Base-by-base conservation (phyloP, 2,329 filamentous ascomycete species). In the Aspergillus alliaceus region DNA sequence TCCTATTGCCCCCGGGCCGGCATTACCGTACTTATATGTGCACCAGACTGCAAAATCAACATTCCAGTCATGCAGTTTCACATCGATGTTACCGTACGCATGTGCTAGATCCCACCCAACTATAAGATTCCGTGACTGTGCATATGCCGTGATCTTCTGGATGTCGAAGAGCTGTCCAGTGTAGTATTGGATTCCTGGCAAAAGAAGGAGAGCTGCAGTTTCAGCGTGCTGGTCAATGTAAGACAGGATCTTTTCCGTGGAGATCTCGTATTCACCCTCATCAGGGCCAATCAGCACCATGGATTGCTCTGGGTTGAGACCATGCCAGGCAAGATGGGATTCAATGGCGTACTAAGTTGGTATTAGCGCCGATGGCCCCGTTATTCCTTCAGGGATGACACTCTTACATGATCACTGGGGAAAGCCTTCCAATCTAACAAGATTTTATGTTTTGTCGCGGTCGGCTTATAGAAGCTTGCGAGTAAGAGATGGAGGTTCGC, bases 1-100 rank as follows among this genome's bases (percentile, higher is more conserved):
- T 0, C 83, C 90, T 59, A 95, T 95, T 7, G 86, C 82, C 1
- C 91, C 92, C 0, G 92, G 90, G 0, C 92, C 91, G 20, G 87
- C 85, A 70, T 96, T 96, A 72, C 95, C 84, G 76, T 96, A 96
- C 78, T 96, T 96, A 82, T 96, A 96, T 7, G 89, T 93, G 76
- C 92, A 96, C 92, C 92, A 96, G 56, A 83, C 90, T 8, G 92
- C 91, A 65, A 96, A 96, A 72, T 96, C 92, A 37, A 95, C 90
- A 64, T 90, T 83, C 91, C 91, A 96, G 66, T 93, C 90, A 72
- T 96, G 91, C 20, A 96, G 80, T 57, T 83, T 77, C 9, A 96
- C 75, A 27, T 88, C 85, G 2, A 93, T 89, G 67, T 96, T 96
- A 31, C 90, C 92, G 39, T 84, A 90, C 0, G 90, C 90, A 73